Evolutionary conservation across 2,329 filamentous ascomycete genomes (phyloP).

Genomic region (Colletotrichum tropicicola): DNA sequence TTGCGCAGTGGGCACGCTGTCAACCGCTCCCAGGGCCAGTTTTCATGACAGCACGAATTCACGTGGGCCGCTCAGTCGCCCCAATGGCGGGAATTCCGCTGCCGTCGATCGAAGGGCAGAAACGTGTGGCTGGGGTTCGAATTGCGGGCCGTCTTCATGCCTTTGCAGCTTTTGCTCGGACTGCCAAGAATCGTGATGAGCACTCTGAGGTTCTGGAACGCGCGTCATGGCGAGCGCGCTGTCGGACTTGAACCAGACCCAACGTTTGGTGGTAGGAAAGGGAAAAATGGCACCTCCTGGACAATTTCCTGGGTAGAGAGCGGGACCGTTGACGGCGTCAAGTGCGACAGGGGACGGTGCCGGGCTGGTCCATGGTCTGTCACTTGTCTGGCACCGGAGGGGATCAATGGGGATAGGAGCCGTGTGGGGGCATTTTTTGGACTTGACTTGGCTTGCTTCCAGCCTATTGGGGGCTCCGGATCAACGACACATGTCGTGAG

Average conservation of each 20-base stretch:
- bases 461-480: too few relatives aligned
- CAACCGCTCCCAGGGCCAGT: background rate
- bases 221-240: slow-evolving; percentile 4
- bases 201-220: slow-evolving; percentile 13
- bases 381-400: slow-evolving; percentile 12
- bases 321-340: background rate
- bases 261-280: background rate
- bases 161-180: background rate
- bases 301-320: slow-evolving; percentile 9
- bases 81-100: too few relatives aligned
- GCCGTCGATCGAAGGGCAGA: background rate
- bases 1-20: background rate
- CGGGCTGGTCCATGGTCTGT: background rate
- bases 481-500: too few relatives aligned
- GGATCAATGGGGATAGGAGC: slow-evolving; percentile 12
- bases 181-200: slow-evolving; percentile 8
- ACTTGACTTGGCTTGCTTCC: too few relatives aligned
- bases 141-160: background rate
- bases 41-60: background rate
- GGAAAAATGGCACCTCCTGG: background rate
- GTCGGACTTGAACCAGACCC: background rate
- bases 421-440: slow-evolving; percentile 1
- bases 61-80: background rate
- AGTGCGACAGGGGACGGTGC: background rate
- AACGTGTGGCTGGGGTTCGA: background rate